Base-by-base conservation (phyloP, 2,329 filamentous ascomycete species). In the Bimuria novae-zelandiae region DNA sequence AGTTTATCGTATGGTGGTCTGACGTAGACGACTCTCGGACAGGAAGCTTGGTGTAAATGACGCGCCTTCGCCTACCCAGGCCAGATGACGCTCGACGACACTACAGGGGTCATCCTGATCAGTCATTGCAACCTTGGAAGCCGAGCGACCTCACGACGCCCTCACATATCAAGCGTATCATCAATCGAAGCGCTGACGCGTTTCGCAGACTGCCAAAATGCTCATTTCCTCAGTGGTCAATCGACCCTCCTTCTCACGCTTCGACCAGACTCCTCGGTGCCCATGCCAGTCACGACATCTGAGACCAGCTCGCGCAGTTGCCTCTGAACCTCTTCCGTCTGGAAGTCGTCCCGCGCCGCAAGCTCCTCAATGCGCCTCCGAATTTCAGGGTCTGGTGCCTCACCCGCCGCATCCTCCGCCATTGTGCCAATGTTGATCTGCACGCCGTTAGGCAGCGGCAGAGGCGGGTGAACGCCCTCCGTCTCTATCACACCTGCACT, bases 341-440 rank as follows among this genome's bases (percentile, higher is more conserved):
- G 81, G 65, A 97, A 96, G 68, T 97, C 92, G 21, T 89, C 86
- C 35, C 91, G 82, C 30, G 87, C 82, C 2, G 94, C 92, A 54
- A 99, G 77, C 74, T 96, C 89, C 67, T 97, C 92, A 68, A 99
- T 97, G 48, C 90, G 83, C 61, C 88, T 81, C 68, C 88, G 85
- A 61, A 99, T 90, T 61, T 92, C 92, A 1, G 90, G 86, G 69
- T 97, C 92, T 7, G 88, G 84, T 52, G 87, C 85, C 33, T 80
- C 80, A 1, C 84, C 83, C 73, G 79, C 61, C 74, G 72, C 62
- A 11, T 72, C 70, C 44, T 73, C 71, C 35, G 88, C 82, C 79
- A 94, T 86, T 2, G 89, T 89, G 41, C 89, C 89, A 52, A 97
- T 75, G 27, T 89, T 89, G 55, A 99, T 81, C 43, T 85, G 82